Percentiles rank a stretch among this genome's conserved stretches.
Conservation (phyloP, 768 basidiomycete genomes). For the Trametes elegans region DNA sequence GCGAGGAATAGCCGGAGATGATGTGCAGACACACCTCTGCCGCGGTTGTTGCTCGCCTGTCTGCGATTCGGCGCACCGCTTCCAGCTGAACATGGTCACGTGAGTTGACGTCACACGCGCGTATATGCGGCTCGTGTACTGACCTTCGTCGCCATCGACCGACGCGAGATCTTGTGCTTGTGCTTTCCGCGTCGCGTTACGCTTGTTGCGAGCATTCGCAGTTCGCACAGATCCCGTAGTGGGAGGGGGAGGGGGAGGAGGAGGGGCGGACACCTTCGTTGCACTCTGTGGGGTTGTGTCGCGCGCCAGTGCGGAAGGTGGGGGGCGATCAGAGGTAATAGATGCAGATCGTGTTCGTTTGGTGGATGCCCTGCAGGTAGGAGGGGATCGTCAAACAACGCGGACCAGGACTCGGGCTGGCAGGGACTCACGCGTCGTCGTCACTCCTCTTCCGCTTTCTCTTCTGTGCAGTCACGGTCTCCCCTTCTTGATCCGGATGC, state of each 20-base stretch:
- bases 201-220: conserved; percentile 29
- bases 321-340: conserved; percentile 58
- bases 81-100: conserved; percentile 33
- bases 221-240: conserved; percentile 24
- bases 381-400: not conserved
- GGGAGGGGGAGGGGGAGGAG: conserved; percentile 22
- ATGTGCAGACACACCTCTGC: conserved; percentile 29
- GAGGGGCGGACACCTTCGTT: conserved; percentile 17
- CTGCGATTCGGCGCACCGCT: conserved; percentile 36
- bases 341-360: conserved; percentile 81
- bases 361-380: conserved; percentile 43
- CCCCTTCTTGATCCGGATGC: conserved; percentile 47
- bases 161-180: conserved; percentile 30
- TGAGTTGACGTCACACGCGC: conserved; percentile 30
- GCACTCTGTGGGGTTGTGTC: conserved; percentile 33
- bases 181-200: conserved; percentile 31
- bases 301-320: conserved; percentile 30
- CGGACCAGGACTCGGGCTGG: not conserved
- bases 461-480: conserved; percentile 45
- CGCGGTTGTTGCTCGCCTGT: conserved; percentile 39
- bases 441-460: conserved; percentile 74
- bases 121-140: conserved; percentile 15
- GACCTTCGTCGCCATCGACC: conserved; percentile 67
- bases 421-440: conserved; percentile 60
- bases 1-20: conserved; percentile 21